A percentile compares a stretch with the other conserved stretches of the same genome.
Conservation (phyloP, 805 yeast species). For the Starmerella sirachaensis region DNA sequence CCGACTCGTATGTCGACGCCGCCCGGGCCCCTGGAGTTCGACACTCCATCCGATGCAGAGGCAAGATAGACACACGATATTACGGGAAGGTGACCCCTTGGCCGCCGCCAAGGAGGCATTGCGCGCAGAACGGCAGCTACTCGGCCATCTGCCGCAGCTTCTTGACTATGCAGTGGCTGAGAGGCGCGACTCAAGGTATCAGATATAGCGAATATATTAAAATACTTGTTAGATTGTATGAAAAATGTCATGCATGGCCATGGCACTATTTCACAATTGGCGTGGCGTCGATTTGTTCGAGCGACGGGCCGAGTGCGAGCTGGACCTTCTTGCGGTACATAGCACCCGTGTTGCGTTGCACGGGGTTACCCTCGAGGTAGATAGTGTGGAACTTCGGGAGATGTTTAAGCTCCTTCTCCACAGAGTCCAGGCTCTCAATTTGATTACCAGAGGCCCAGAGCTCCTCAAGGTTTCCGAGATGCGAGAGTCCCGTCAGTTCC, state of each 20-base stretch:
- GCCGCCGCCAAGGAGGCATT: no score
- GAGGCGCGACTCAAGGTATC: no score
- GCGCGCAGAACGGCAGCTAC: no score
- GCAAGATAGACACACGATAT: conserved; percentile 1
- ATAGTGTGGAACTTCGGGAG: conserved; percentile 68
- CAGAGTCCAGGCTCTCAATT: conserved; percentile 53
- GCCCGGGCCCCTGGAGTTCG: conserved; percentile 13
- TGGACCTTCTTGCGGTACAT: conserved; percentile 75
- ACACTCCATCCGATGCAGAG: not conserved
- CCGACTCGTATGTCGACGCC: conserved; percentile 15
- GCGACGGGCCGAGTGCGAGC: conserved; percentile 55
- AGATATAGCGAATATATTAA: no score
- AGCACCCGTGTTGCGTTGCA: conserved; percentile 60
- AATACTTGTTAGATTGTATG: no score
- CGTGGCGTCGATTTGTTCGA: conserved; percentile 85
- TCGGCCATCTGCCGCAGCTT: no score
- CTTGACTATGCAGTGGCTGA: no score
- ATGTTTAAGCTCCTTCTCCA: conserved; percentile 51
- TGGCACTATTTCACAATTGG: conserved; percentile 32
- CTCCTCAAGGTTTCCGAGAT: conserved; percentile 66
- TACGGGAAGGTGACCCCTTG: no score
- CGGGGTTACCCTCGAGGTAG: conserved; percentile 86
- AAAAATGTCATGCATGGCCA: no score
- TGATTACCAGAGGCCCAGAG: conserved; percentile 84
- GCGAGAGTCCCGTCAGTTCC: conserved; percentile 51